These are phyloP conservation scores for Colletotrichum chrysophilum DNA, from an alignment of 2,329 filamentous ascomycete genomes.

Conservation along the genomic window DNA sequence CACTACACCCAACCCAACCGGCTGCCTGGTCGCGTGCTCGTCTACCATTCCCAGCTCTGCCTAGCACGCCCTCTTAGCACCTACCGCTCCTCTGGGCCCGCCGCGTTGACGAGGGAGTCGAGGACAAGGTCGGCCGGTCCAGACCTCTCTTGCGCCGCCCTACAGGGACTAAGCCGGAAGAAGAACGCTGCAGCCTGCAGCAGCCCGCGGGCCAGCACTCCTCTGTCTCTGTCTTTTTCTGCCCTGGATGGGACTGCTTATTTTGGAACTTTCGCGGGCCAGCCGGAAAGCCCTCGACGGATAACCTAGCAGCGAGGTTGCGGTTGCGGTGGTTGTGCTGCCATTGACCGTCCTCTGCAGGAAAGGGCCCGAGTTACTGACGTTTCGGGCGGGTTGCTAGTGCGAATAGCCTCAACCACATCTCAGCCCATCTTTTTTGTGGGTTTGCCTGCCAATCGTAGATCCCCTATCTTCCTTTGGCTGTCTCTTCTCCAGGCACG, in stretches of 20 bases:
- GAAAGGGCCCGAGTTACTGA: neutral
- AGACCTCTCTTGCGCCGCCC: neutral
- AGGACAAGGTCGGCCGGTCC: neutral
- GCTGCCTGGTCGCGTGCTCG: constrained; percentile 7
- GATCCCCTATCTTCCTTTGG: neutral
- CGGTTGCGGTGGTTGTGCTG: neutral
- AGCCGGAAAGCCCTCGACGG: neutral
- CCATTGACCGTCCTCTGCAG: neutral
- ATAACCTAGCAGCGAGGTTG: neutral
- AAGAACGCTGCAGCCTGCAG: neutral
- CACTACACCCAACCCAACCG: neutral
- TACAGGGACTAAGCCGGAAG: constrained; percentile 8
- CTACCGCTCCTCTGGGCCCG: neutral
- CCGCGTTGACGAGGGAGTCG: neutral
- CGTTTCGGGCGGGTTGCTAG: neutral
- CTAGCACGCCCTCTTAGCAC: neutral
- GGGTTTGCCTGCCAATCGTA: neutral
- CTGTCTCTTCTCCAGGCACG: neutral
- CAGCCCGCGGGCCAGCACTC: neutral
- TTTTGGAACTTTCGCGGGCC: neutral
- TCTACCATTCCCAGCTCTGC: neutral
- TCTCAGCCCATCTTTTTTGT: neutral
- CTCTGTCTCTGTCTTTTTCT: neutral
- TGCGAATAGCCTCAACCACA: constrained; percentile 12
- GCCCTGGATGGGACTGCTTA: neutral